Evolutionary conservation across 495 filamentous ascomycete species (phyloP).

Genomic region (Achaetomiella virescens): DNA sequence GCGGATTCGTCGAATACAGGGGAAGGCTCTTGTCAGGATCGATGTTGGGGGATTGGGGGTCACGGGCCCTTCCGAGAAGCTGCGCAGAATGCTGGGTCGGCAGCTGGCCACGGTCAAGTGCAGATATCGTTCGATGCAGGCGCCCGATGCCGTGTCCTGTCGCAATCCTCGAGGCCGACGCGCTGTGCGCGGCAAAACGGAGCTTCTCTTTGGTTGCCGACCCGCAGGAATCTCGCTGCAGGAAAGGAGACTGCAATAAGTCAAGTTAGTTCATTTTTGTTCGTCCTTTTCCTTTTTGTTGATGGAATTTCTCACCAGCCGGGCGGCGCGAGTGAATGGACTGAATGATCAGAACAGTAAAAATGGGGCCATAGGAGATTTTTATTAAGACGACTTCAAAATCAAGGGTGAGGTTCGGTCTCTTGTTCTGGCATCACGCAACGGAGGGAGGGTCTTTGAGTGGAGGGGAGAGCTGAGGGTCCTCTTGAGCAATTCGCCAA

Average conservation of each 20-base stretch:
- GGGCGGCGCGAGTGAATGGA: background rate
- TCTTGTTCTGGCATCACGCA: slow-evolving; percentile 18
- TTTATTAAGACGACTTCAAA: slow-evolving; percentile 7
- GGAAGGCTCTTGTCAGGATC: background rate
- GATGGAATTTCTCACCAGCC: no score
- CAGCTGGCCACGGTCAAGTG: background rate
- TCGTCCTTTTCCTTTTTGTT: no score
- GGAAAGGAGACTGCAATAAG: background rate
- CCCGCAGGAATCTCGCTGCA: background rate
- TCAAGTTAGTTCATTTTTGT: no score
- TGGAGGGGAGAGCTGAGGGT: background rate
- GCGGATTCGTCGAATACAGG: slow-evolving; percentile 1
- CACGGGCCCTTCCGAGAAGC: background rate
- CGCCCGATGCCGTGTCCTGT: background rate
- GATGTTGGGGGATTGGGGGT: background rate
- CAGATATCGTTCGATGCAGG: background rate
- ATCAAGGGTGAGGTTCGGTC: background rate
- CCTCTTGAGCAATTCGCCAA: slow-evolving; percentile 2
- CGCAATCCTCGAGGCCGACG: background rate
- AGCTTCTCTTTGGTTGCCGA: background rate
- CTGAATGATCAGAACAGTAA: slow-evolving; percentile 4
- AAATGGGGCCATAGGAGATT: slow-evolving; percentile 18
- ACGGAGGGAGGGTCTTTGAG: slow-evolving; percentile 4
- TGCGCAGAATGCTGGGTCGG: background rate
- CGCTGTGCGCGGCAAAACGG: slow-evolving; percentile 1